Percentiles rank a stretch among this genome's conserved stretches.
Evolutionary conservation across 345 rosid genomes (phyloP).

Genomic region (Eutrema yunnanense): DNA sequence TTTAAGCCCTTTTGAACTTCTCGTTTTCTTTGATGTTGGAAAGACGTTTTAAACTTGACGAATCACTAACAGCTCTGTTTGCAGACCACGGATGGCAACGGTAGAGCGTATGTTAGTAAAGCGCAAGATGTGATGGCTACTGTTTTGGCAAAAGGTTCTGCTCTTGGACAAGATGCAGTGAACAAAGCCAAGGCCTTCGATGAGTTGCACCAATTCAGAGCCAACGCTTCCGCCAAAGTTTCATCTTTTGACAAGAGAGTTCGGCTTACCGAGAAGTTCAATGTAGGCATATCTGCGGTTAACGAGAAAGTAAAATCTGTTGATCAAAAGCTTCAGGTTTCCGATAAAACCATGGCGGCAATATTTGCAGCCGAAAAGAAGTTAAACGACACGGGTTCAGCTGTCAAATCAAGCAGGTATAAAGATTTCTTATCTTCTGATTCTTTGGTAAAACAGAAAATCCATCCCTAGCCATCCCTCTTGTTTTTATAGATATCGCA

Average conservation of each 20-base stretch:
- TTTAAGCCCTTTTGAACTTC: neutral
- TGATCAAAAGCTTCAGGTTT: constrained; percentile 89
- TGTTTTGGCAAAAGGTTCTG: constrained; percentile 83
- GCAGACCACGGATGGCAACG: constrained; percentile 53
- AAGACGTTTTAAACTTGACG: neutral
- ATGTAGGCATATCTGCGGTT: constrained; percentile 77
- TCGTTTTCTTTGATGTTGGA: neutral
- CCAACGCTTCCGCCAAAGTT: constrained; percentile 90
- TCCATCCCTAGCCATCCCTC: too few relatives aligned
- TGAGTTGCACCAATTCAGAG: constrained; percentile 75
- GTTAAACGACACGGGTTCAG: constrained; percentile 87
- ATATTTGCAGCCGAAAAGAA: constrained; percentile 92
- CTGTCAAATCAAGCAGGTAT: constrained; percentile 96
- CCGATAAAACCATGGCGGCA: constrained; percentile 98
- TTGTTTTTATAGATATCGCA: neutral
- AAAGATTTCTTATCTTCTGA: neutral
- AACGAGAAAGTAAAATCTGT: constrained; percentile 93
- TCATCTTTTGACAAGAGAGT: constrained; percentile 73
- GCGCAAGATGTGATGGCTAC: constrained; percentile 84
- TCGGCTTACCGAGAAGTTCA: constrained; percentile 75
- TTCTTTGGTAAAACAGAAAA: neutral
- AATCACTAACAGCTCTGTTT: neutral
- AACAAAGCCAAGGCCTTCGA: constrained; percentile 94
- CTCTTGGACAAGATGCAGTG: constrained; percentile 83
- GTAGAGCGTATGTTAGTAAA: constrained; percentile 64